A percentile compares a stretch with the other conserved stretches of the same genome.
phyloP scores from a whole-genome alignment of 1,284 basidiomycete genomes.

The Tilletia indica region DNA sequence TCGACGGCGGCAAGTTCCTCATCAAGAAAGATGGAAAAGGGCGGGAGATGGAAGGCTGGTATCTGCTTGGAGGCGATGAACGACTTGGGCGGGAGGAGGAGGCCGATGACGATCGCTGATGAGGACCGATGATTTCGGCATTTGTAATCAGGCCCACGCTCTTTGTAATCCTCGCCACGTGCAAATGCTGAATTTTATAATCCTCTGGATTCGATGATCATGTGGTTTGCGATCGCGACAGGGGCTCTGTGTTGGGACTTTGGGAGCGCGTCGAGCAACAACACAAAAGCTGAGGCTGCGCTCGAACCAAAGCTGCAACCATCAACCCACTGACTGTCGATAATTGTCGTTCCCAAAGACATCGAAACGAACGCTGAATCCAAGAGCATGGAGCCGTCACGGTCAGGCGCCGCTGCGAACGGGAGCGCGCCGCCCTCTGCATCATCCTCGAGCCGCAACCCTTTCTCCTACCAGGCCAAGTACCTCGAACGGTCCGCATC shows the following conservation, averaged over 20 bases:
- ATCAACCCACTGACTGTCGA: too few species aligned
- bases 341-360: neutral
- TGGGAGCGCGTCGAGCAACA: too few species aligned
- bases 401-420: neutral
- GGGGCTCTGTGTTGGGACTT: too few species aligned
- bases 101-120: slow-evolving; percentile 18
- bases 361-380: neutral
- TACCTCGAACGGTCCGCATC: slow-evolving; percentile 47
- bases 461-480: slow-evolving; percentile 49
- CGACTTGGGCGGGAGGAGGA: slow-evolving; percentile 39
- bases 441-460: slow-evolving; percentile 26
- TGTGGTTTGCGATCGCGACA: too few species aligned
- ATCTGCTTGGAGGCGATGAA: slow-evolving; percentile 47
- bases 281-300: too few species aligned
- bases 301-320: neutral
- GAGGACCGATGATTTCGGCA: too few species aligned
- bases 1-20: slow-evolving; percentile 41
- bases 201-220: too few species aligned
- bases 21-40: slow-evolving; percentile 44
- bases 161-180: too few species aligned
- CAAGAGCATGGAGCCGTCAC: neutral
- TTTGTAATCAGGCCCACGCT: too few species aligned
- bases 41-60: slow-evolving; percentile 44
- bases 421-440: slow-evolving; percentile 4
- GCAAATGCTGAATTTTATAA: too few species aligned